These are phyloP conservation scores for Gymnopus androsaceus DNA, from an alignment of 1,284 basidiomycete genomes.

Conservation along the genomic window DNA sequence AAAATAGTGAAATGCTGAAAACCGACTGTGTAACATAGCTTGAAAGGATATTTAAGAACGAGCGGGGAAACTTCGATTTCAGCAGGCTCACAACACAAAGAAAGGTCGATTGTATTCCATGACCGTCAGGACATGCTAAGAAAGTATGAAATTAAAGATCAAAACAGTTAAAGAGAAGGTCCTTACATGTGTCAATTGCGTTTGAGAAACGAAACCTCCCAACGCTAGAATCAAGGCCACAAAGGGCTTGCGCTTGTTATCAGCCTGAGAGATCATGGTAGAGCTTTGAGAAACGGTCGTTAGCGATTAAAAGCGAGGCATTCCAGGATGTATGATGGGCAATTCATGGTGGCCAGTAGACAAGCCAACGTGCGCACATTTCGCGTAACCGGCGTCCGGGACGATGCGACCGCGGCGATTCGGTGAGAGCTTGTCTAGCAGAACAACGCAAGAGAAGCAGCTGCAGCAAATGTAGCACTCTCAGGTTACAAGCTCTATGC, in stretches of 20 bases:
- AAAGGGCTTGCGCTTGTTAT: not conserved
- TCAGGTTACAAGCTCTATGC: too few species aligned
- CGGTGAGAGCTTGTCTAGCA: slow-evolving; percentile 2
- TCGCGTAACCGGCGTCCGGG: not conserved
- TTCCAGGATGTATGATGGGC: not conserved
- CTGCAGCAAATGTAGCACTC: too few species aligned
- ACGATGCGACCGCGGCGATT: not conserved
- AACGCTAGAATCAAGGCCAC: slow-evolving; percentile 5
- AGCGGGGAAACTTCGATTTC: not conserved
- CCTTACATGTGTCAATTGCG: slow-evolving; percentile 2
- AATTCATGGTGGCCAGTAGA: slow-evolving; percentile 5
- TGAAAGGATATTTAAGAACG: not conserved
- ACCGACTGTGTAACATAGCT: slow-evolving; percentile 9
- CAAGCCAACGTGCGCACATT: slow-evolving; percentile 8
- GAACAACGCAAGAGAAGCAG: too few species aligned
- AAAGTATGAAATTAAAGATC: not conserved
- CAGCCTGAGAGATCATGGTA: not conserved
- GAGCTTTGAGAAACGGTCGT: not conserved
- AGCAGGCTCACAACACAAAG: not conserved
- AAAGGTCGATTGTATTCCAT: slow-evolving; percentile 1
- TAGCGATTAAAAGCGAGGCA: not conserved
- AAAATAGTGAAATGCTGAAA: not conserved
- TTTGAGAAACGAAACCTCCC: slow-evolving; percentile 8
- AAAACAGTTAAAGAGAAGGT: too few species aligned
- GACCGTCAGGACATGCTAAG: not conserved